phyloP scores from a whole-genome alignment of 1,139 yeast species.

The Taiozyma onychis region DNA sequence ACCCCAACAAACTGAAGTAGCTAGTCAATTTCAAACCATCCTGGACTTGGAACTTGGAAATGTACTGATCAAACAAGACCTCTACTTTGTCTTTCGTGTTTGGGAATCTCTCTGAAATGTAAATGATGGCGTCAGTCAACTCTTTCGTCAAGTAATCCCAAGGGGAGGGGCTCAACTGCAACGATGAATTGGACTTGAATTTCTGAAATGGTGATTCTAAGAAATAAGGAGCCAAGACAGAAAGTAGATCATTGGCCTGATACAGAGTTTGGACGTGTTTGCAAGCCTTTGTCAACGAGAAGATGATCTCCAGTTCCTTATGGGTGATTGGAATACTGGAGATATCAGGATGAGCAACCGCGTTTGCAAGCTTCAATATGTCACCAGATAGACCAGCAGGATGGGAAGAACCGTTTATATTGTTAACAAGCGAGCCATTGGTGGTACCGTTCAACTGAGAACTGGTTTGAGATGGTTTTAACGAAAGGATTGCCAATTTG shows the following conservation, averaged over 20 bases:
- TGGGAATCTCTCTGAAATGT: slow-evolving; percentile 29
- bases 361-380: slow-evolving; percentile 13
- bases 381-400: slow-evolving; percentile 13
- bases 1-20: slow-evolving; percentile 25
- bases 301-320: slow-evolving; percentile 65
- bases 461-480: slow-evolving; percentile 3
- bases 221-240: slow-evolving; percentile 53
- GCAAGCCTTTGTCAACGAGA: slow-evolving; percentile 60
- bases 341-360: slow-evolving; percentile 12
- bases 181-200: slow-evolving; percentile 41
- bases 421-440: not conserved
- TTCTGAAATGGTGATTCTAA: slow-evolving; percentile 52
- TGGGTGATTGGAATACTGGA: slow-evolving; percentile 22
- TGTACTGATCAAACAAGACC: slow-evolving; percentile 23
- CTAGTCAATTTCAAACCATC: slow-evolving; percentile 20
- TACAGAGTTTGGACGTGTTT: slow-evolving; percentile 33
- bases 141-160: slow-evolving; percentile 39
- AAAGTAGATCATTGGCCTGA: slow-evolving; percentile 48
- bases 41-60: slow-evolving; percentile 21
- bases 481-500: slow-evolving; percentile 19
- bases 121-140: slow-evolving; percentile 31
- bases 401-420: slow-evolving; percentile 1
- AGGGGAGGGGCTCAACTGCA: slow-evolving; percentile 36
- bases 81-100: slow-evolving; percentile 19
- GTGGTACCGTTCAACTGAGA: not conserved